phyloP scores from a whole-genome alignment of 169 alveolate species.

The Miamiensis avidus region DNA sequence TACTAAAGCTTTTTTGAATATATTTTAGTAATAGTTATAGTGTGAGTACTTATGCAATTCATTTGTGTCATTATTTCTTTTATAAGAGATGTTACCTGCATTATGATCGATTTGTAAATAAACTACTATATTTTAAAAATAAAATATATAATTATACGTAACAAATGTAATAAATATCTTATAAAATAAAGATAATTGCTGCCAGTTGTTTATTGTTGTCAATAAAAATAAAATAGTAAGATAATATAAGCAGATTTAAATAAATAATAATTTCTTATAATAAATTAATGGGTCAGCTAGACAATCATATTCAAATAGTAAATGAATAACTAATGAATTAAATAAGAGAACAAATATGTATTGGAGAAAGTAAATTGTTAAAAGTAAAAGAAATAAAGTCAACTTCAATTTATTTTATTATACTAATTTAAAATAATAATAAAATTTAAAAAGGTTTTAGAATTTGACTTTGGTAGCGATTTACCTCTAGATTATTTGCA shows the following conservation, averaged over 20 bases:
- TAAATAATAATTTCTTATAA: slow-evolving; percentile 4
- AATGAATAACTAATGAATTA: slow-evolving; percentile 32
- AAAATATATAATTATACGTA: not conserved
- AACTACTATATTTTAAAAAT: too few species aligned
- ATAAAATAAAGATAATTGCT: slow-evolving; percentile 19
- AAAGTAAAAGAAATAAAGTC: too few species aligned
- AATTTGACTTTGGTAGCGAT: slow-evolving; percentile 23
- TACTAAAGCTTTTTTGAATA: too few species aligned
- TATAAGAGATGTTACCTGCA: slow-evolving; percentile 25
- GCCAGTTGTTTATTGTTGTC: slow-evolving; percentile 30
- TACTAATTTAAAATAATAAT: too few species aligned
- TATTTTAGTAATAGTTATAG: slow-evolving; percentile 12
- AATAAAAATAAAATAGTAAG: slow-evolving; percentile 19
- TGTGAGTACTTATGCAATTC: slow-evolving; percentile 18
- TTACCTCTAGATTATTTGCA: slow-evolving; percentile 25
- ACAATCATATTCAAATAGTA: slow-evolving; percentile 11
- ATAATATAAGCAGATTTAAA: slow-evolving; percentile 23
- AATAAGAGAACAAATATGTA: slow-evolving; percentile 20
- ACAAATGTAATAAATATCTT: too few species aligned
- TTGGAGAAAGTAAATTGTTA: slow-evolving; percentile 32
- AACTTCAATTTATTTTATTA: too few species aligned
- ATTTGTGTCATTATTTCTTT: slow-evolving; percentile 34
- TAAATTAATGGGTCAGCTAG: slow-evolving; percentile 18
- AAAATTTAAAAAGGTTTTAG: too few species aligned
- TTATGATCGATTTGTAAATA: slow-evolving; percentile 36